Conservation (phyloP, 2,329 filamentous ascomycete genomes). For the Thielaviopsis populi region DNA sequence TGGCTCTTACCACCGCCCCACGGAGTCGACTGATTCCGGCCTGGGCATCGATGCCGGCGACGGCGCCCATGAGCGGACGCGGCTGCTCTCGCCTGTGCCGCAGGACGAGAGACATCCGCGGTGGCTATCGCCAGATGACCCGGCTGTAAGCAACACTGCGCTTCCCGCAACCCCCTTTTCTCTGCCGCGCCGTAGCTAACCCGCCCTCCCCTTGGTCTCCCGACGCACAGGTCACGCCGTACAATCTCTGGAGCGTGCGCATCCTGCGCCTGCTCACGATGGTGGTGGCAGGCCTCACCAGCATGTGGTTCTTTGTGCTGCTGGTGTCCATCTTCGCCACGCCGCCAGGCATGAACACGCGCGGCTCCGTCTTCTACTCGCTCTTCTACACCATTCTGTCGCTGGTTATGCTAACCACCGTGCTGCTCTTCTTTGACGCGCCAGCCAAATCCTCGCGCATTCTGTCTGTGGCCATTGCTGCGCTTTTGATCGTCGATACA, state of each 20-base stretch:
- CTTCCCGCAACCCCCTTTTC: no score
- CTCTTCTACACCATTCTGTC: constrained; percentile 73
- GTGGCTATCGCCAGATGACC: constrained; percentile 29
- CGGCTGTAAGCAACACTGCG: constrained; percentile 24
- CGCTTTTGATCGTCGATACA: constrained; percentile 42
- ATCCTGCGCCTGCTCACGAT: constrained; percentile 65
- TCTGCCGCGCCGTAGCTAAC: background rate
- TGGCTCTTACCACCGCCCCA: constrained; percentile 2
- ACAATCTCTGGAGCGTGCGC: constrained; percentile 87
- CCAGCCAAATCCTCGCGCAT: constrained; percentile 69
- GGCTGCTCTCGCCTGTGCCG: constrained; percentile 54
- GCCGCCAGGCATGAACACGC: constrained; percentile 68
- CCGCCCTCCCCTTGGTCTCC: background rate
- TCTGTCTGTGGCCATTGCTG: constrained; percentile 51
- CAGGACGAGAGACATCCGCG: constrained; percentile 30
- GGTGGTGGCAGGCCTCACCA: constrained; percentile 57
- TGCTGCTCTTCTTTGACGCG: constrained; percentile 72
- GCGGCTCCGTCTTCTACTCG: constrained; percentile 84
- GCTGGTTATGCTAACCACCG: constrained; percentile 57
- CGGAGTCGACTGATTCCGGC: constrained; percentile 4
- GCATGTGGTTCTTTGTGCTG: constrained; percentile 84
- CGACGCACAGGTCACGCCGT: constrained; percentile 53
- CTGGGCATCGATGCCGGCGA: constrained; percentile 18
- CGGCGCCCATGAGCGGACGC: constrained; percentile 39
- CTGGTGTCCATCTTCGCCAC: constrained; percentile 86